Base-by-base conservation (phyloP, 2,329 filamentous ascomycete genomes). In the Monosporascus sp. region DNA sequence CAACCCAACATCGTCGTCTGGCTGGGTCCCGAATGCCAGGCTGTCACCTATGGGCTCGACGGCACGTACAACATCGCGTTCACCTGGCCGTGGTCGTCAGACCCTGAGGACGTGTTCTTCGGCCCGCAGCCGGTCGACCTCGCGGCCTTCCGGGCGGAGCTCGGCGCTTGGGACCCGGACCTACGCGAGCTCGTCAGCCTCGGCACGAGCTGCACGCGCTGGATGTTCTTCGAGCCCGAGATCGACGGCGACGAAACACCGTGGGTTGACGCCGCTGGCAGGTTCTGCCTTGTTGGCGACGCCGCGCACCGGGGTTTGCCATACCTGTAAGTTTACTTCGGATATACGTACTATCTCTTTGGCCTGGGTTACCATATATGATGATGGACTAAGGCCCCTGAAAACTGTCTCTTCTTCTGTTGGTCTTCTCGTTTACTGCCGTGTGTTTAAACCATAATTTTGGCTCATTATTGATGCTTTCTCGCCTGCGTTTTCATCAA, bases 231-330 rank as follows among this genome's bases (percentile, higher is more conserved):
- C 31, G 54, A 60, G 25, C 59, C 58, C 6, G 31, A 47, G 25
- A 49, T 50, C 15, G 57, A 62, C 34, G 56, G 54, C 24, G 53
- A 57, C 34, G 15, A 42, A 3, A 49, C 47, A 6, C 55, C 56
- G 17, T 60, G 59, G 59, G 42, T 57, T 25, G 58, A 57, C 17
- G 11, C 6, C 7, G 8, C n/a, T 6, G 56, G 56, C n/a, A 57
- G 42, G 18, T 56, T 59, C 24, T 59, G 58, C 45, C 54, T 62
- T 5, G 59, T 59, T 6, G 58, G 58, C 11, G 58, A 61, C n/a
- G 56, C 59, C 18, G 58, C 59, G 5, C 56, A 61, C 36, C 53
- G 54, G 38, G 52, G 51, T 6, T 22, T 60, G 9, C 59, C 58
- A 8, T 61, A 61, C 47, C 36, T 59, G 58, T 59, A 55, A 60